A percentile compares a stretch with the other conserved stretches of the same genome.
Conservation (phyloP, 495 filamentous ascomycete genomes). For the Penicillium steckii region DNA sequence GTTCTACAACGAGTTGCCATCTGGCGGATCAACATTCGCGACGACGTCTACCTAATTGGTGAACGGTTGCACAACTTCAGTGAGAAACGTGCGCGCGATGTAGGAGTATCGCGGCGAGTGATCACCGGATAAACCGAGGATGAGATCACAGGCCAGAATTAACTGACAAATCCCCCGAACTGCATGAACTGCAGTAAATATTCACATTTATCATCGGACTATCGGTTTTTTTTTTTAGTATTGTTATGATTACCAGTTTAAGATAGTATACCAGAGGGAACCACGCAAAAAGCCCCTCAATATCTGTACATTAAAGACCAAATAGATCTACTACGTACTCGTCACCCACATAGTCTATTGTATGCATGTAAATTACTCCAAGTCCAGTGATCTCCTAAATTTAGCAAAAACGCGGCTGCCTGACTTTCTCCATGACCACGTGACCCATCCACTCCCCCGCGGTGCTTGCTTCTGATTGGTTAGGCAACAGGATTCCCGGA, state of each 20-base stretch:
- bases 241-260: no score
- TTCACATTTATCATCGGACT: no score
- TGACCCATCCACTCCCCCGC: constrained; percentile 15
- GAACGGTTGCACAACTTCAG: constrained; percentile 93
- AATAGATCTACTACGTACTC: no score
- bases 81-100: constrained; percentile 49
- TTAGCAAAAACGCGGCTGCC: constrained; percentile 2
- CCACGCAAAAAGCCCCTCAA: background rate
- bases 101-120: constrained; percentile 39
- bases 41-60: constrained; percentile 95
- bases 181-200: no score
- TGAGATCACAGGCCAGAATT: no score
- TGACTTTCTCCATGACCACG: constrained; percentile 29
- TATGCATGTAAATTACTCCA: background rate
- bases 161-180: no score
- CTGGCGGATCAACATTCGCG: constrained; percentile 81
- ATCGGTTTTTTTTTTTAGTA: no score
- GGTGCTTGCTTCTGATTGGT: constrained; percentile 36
- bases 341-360: no score
- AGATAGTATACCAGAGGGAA: background rate
- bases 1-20: constrained; percentile 55
- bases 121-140: constrained; percentile 32
- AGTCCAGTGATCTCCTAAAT: background rate
- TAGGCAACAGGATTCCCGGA: constrained; percentile 50
- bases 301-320: background rate